phyloP scores from a whole-genome alignment of 1,139 yeast genomes.

The Geotrichum candidum region DNA sequence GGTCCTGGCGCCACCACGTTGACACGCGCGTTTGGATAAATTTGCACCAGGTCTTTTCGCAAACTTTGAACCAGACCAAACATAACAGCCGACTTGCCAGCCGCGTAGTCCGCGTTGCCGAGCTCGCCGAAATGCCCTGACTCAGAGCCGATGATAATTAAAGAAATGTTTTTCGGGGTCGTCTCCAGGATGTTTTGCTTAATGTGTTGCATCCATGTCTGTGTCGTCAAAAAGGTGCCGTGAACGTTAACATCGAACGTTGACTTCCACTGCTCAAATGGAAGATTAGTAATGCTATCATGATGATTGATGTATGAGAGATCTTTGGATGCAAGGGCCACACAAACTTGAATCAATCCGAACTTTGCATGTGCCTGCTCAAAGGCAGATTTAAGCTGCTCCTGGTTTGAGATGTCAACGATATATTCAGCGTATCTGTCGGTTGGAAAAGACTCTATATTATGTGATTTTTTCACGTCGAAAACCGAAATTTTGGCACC shows the following conservation, averaged over 20 bases:
- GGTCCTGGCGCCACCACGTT: slow-evolving; percentile 20
- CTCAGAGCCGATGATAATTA: slow-evolving; percentile 18
- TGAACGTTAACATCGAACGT: slow-evolving; percentile 14
- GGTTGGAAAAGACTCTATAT: background rate
- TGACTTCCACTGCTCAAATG: slow-evolving; percentile 15
- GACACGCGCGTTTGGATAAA: slow-evolving; percentile 16
- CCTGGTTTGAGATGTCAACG: slow-evolving; percentile 15
- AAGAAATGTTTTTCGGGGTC: slow-evolving; percentile 10
- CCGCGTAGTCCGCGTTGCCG: slow-evolving; percentile 18
- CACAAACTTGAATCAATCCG: slow-evolving; percentile 18
- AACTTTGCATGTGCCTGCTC: slow-evolving; percentile 7
- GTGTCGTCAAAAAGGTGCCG: slow-evolving; percentile 15
- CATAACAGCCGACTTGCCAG: slow-evolving; percentile 18
- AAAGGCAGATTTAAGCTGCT: slow-evolving; percentile 7
- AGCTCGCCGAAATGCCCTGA: slow-evolving; percentile 19
- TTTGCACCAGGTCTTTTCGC: slow-evolving; percentile 13
- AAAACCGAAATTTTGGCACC: slow-evolving; percentile 14
- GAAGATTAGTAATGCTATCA: slow-evolving; percentile 9
- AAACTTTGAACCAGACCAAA: slow-evolving; percentile 16
- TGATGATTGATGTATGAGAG: slow-evolving; percentile 15
- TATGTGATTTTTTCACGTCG: slow-evolving; percentile 1
- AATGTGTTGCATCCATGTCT: slow-evolving; percentile 12
- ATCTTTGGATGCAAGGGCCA: slow-evolving; percentile 17
- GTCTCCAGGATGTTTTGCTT: background rate
- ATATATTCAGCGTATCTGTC: slow-evolving; percentile 1